Evolutionary conservation across 495 filamentous ascomycete species (phyloP), one percentile per base, ranked within the genome.

Genomic region (Lepidopterella palustris): DNA sequence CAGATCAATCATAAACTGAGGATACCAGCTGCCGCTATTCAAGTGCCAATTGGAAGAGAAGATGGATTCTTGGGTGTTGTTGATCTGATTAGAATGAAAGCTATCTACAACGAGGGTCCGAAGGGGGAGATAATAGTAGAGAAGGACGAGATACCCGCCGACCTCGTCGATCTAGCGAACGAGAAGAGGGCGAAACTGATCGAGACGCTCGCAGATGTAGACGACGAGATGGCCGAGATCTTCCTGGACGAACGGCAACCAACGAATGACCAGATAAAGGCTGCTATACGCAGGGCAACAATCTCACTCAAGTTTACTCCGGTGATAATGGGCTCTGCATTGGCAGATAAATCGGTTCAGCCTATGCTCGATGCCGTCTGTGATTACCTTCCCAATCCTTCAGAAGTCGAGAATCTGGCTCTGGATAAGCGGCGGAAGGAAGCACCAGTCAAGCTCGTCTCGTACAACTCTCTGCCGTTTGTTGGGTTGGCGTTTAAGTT

Each of bases 401-500:
- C 83, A 20, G 89, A 99, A 74, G 90, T 96, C 23, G 81, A 89
- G 68, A 97, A 97, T 73, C 68, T 89, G 58, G 95, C 92, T 0
- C 83, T 99, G 60, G 92, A 99, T 72, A 82, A 82, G 68, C 79
- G 84, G 69, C 85, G 88, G 68, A 74, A 79, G 35, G 95, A 99
- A 70, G 80, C 82, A 10, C 80, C 84, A 8, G 90, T 95, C 35
- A 86, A 89, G 72, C 83, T 99, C 27, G 81, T 96, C 13, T 88
- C 95, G 4, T 97, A 97, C 75, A 91, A 90, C 73, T 87, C 88
- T 5, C 78, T 92, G 5, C 95, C 95, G 1, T 95, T 99, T 60
- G 92, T 97, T 39, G 95, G 95, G 40, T 77, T 99, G 55, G 95
- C 95, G 21, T 99, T 99, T 81, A 99, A 99, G 78, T 84, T 99